phyloP scores from a whole-genome alignment of 2,329 filamentous ascomycete genomes.

The Nemania bipapillata region DNA sequence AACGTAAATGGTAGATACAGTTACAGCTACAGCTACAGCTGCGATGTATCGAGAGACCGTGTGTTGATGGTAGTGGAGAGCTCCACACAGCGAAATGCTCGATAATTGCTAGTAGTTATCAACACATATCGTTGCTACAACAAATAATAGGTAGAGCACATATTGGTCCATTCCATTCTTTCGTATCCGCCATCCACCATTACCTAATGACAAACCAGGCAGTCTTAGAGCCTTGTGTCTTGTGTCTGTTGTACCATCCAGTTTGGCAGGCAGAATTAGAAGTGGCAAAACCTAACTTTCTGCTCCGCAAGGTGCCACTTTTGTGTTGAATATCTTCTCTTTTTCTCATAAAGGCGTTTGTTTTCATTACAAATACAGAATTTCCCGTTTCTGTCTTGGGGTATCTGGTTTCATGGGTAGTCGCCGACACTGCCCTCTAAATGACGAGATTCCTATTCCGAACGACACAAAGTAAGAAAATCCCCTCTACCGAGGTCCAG shows the following conservation, averaged over 20 bases:
- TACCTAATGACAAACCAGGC: not conserved
- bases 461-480: slow-evolving; percentile 19
- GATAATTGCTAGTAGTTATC: not conserved
- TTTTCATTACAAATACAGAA: slow-evolving; percentile 38
- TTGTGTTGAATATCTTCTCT: slow-evolving; percentile 26
- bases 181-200: not conserved
- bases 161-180: not conserved
- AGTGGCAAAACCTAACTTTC: not conserved
- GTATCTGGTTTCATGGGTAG: slow-evolving; percentile 39
- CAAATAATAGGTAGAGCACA: slow-evolving; percentile 11
- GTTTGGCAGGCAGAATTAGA: not conserved
- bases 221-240: not conserved
- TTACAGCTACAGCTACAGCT: not conserved
- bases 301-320: slow-evolving; percentile 11
- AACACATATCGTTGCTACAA: slow-evolving; percentile 3
- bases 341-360: slow-evolving; percentile 36
- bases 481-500: not conserved
- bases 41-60: not conserved
- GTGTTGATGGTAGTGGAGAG: not conserved
- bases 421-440: slow-evolving; percentile 36
- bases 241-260: slow-evolving; percentile 7
- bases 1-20: too few relatives aligned
- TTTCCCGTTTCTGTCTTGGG: slow-evolving; percentile 32
- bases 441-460: slow-evolving; percentile 23
- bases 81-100: not conserved